phyloP scores from a whole-genome alignment of 2,329 filamentous ascomycete genomes.

The Davidsoniella neocaledoniae region DNA sequence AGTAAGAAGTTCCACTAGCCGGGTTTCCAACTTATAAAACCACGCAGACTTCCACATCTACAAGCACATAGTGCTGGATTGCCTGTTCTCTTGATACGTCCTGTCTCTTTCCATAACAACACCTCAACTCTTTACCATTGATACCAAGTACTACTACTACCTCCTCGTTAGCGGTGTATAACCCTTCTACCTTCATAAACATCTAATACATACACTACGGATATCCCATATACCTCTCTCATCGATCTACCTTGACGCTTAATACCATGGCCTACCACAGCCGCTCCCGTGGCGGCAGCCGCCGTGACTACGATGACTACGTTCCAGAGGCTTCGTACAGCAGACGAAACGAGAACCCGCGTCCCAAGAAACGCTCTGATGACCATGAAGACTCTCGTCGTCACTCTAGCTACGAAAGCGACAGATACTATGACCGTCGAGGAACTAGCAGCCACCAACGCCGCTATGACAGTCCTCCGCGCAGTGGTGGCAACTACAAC shows the following conservation, averaged over 20 bases:
- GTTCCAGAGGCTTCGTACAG: background rate
- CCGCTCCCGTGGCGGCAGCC: constrained; percentile 4
- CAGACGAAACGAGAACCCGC: background rate
- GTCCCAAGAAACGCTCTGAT: background rate
- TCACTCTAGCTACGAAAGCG: constrained; percentile 1
- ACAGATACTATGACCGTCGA: background rate
- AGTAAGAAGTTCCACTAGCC: too few species aligned
- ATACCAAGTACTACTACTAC: too few species aligned
- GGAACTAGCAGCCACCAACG: background rate
- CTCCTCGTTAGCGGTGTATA: too few species aligned
- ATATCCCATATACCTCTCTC: background rate
- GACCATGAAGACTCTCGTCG: constrained; percentile 3
- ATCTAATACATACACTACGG: too few species aligned
- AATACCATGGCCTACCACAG: constrained; percentile 8
- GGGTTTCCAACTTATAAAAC: too few species aligned
- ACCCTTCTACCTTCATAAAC: too few species aligned
- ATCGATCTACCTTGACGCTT: background rate
- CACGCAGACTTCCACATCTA: too few species aligned
- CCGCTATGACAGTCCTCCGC: background rate
- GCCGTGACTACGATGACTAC: constrained; percentile 6
- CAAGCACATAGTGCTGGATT: too few species aligned
- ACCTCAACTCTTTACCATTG: too few species aligned
- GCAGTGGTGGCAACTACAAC: background rate
- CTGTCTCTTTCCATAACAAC: too few species aligned
- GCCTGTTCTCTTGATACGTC: too few species aligned